Conservation (phyloP, 1,284 basidiomycete genomes). For the Amylostereum areolatum region DNA sequence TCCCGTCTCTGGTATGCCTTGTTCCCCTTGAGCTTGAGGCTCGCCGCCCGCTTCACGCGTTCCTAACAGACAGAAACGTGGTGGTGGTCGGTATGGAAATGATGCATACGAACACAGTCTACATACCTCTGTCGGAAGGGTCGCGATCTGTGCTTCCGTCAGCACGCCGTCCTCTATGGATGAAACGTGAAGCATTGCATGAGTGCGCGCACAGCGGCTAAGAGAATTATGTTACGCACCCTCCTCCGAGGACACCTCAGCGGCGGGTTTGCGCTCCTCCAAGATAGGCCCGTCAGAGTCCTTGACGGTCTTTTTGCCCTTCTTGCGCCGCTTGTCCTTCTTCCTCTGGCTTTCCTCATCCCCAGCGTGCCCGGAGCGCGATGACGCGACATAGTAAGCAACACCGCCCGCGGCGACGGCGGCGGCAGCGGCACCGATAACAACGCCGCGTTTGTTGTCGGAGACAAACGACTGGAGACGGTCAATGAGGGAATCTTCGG, state of each 20-base stretch:
- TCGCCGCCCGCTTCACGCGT: slow-evolving; percentile 68
- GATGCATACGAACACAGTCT: background rate
- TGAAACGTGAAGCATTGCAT: slow-evolving; percentile 14
- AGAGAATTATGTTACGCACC: slow-evolving; percentile 22
- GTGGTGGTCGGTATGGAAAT: too few species aligned
- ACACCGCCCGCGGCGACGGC: slow-evolving; percentile 72
- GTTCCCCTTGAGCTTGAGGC: slow-evolving; percentile 89
- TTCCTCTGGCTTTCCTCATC: slow-evolving; percentile 45
- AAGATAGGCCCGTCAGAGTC: slow-evolving; percentile 65
- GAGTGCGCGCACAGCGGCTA: slow-evolving; percentile 9
- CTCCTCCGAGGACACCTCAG: slow-evolving; percentile 26
- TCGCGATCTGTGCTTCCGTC: slow-evolving; percentile 49
- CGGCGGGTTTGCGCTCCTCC: slow-evolving; percentile 55
- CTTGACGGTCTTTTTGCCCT: slow-evolving; percentile 36
- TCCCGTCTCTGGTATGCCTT: slow-evolving; percentile 79
- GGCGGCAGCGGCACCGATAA: slow-evolving; percentile 65
- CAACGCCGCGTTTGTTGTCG: slow-evolving; percentile 67
- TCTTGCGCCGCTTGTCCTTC: slow-evolving; percentile 42
- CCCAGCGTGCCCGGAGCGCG: slow-evolving; percentile 29
- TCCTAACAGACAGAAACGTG: slow-evolving; percentile 39
- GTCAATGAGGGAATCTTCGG: slow-evolving; percentile 40
- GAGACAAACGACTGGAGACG: slow-evolving; percentile 66
- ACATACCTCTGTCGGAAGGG: slow-evolving; percentile 51
- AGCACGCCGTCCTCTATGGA: slow-evolving; percentile 32
- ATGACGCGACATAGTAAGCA: slow-evolving; percentile 69